Evolutionary conservation across 31 red algal species (phyloP), one percentile per base, ranked within the genome.

Genomic region (Porphyra umbilicalis): DNA sequence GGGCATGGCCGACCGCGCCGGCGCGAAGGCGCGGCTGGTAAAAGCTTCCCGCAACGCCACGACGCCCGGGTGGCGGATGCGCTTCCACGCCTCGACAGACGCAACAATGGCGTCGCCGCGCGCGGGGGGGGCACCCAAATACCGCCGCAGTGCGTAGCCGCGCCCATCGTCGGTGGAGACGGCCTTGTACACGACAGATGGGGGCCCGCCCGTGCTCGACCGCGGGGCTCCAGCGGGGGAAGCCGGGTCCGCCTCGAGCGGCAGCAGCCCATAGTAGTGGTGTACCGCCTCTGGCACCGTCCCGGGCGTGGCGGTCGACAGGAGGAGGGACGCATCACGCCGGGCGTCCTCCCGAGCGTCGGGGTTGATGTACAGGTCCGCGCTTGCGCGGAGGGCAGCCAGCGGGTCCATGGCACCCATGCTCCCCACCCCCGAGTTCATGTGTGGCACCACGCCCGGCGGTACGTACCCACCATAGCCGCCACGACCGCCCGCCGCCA

Each of bases 21-120:
- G 78, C 46, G 84, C 82, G 86, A 96, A 96, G 35, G 82, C 85
- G 25, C 84, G 77, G 32, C 81, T 89, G 14, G 94, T 92, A 79
- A 96, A 96, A 1, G 81, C 94, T 39, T 91, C 94, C 5, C 80
- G 78, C 75, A 96, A 46, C 74, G 79, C 80, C 10, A 92, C 74
- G 4, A 96, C 36, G 9, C 79, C 82, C 4, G 94, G 94, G 83
- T 96, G 94, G 33, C 67, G 44, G 25, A 96, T 78, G 35, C 82
- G 78, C 31, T 86, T 84, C 85, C 90, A 96, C 33, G 79, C 79
- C 35, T 92, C 86, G 16, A 83, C 83, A 46, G 89, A 85, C 33
- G 85, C 87, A 7, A 97, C 84, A 80, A 97, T 90, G 83, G 83
- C 77, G 5, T 91, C 82, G 29, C 82, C 81, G 76, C 88, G 88